phyloP scores from a whole-genome alignment of 371 early-diverging fungal genomes.

The Umbelopsis sp. region DNA sequence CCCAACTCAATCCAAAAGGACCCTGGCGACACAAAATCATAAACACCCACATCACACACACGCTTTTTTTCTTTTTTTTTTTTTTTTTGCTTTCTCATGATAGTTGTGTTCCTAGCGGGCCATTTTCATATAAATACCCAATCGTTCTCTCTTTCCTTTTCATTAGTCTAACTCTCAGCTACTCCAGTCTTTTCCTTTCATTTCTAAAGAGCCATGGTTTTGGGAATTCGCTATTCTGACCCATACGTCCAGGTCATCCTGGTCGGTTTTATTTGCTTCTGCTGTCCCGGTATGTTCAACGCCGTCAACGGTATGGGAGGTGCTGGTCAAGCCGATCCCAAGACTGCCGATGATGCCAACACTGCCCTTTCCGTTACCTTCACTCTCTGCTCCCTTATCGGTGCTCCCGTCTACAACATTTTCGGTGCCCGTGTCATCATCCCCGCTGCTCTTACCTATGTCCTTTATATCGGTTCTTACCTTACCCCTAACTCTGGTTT shows the following conservation, averaged over 20 bases:
- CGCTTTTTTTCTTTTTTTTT: background rate
- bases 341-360: slow-evolving; percentile 67
- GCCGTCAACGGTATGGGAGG: slow-evolving; percentile 72
- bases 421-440: slow-evolving; percentile 59
- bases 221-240: slow-evolving; percentile 52
- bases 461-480: slow-evolving; percentile 61
- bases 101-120: background rate
- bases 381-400: slow-evolving; percentile 65
- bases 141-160: slow-evolving; percentile 10
- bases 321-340: slow-evolving; percentile 62
- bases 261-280: slow-evolving; percentile 76
- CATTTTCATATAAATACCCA: slow-evolving; percentile 8
- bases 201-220: slow-evolving; percentile 28
- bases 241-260: slow-evolving; percentile 70
- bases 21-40: slow-evolving; percentile 18
- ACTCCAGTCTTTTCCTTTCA: slow-evolving; percentile 10
- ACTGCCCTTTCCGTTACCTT: slow-evolving; percentile 70
- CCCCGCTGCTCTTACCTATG: slow-evolving; percentile 59
- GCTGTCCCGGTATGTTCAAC: slow-evolving; percentile 89
- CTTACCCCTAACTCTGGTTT: slow-evolving; percentile 49
- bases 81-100: background rate
- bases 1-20: background rate
- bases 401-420: slow-evolving; percentile 64
- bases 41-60: background rate
- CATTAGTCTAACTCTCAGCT: slow-evolving; percentile 7